Percentiles rank a stretch among this genome's conserved stretches.
Evolutionary conservation across 495 filamentous ascomycete genomes (phyloP).

Genomic region (Pyrenopolyporus hunteri): DNA sequence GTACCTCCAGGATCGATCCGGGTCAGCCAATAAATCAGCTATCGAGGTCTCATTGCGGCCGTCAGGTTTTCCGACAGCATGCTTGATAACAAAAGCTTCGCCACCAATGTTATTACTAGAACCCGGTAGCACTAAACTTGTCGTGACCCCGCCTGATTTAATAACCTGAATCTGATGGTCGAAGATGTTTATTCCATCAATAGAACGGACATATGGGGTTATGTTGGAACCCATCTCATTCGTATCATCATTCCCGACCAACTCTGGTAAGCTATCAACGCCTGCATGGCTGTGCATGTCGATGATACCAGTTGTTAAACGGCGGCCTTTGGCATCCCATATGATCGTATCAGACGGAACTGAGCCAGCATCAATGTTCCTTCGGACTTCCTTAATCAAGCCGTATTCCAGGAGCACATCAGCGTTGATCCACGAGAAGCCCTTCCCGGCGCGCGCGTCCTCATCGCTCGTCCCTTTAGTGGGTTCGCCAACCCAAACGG

Average conservation of each 20-base stretch:
- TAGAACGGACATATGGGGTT: conserved; percentile 64
- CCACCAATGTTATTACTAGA: conserved; percentile 71
- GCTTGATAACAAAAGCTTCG: conserved; percentile 69
- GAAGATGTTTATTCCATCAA: conserved; percentile 57
- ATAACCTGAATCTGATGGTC: conserved; percentile 65
- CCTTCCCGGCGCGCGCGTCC: conserved; percentile 52
- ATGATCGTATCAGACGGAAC: conserved; percentile 48
- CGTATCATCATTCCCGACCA: conserved; percentile 53
- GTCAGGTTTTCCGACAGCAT: conserved; percentile 54
- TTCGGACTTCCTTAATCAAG: conserved; percentile 52
- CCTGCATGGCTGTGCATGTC: conserved; percentile 73
- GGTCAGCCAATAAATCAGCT: conserved; percentile 54
- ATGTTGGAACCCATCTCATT: conserved; percentile 60
- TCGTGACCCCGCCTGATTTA: conserved; percentile 71
- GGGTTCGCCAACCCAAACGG: conserved; percentile 61
- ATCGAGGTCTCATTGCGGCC: conserved; percentile 61
- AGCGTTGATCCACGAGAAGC: conserved; percentile 49
- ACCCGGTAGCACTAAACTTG: conserved; percentile 68
- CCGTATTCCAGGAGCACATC: conserved; percentile 59
- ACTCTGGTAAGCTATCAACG: conserved; percentile 47
- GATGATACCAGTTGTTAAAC: conserved; percentile 66
- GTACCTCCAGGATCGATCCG: conserved; percentile 59
- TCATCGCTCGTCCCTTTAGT: conserved; percentile 47
- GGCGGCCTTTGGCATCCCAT: conserved; percentile 61
- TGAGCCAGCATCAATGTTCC: conserved; percentile 40